Evolutionary conservation across 2,329 filamentous ascomycete genomes (phyloP).

Genomic region (Alternaria viburni): DNA sequence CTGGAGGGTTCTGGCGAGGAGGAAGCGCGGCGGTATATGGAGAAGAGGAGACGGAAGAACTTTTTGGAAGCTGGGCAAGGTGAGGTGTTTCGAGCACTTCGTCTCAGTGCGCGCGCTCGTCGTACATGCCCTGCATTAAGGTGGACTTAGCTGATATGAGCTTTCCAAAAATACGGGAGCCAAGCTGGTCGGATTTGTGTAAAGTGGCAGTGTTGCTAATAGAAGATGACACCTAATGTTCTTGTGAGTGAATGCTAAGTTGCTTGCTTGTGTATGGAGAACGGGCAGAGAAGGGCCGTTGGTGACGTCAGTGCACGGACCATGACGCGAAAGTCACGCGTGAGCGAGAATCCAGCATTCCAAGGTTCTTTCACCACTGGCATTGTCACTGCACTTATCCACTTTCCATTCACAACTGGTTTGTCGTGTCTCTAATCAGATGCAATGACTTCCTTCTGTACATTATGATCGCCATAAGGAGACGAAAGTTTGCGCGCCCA

Average conservation of each 20-base stretch:
- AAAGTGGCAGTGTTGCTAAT: neutral
- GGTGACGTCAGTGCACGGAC: neutral
- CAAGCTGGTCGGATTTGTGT: neutral
- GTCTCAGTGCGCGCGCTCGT: neutral
- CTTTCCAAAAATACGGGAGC: neutral
- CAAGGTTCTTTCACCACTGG: neutral
- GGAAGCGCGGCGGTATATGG: neutral
- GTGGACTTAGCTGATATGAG: neutral
- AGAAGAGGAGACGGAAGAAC: neutral
- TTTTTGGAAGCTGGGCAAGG: too few species aligned
- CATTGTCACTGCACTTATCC: neutral
- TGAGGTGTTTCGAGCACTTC: neutral
- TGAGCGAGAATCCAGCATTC: neutral
- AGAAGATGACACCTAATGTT: neutral
- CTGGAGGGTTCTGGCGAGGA: neutral
- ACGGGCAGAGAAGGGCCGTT: neutral
- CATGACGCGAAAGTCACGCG: neutral
- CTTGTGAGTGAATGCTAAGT: neutral
- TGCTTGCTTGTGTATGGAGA: neutral
- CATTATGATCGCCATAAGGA: accelerated
- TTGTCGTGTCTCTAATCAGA: neutral
- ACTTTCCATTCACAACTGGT: neutral
- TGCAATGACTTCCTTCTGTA: neutral
- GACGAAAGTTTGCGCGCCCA: neutral
- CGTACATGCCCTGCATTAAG: neutral